Evolutionary conservation across 331 rosid genomes (phyloP), one percentile per base, ranked within the genome.

Genomic region (Malus hybrid): DNA sequence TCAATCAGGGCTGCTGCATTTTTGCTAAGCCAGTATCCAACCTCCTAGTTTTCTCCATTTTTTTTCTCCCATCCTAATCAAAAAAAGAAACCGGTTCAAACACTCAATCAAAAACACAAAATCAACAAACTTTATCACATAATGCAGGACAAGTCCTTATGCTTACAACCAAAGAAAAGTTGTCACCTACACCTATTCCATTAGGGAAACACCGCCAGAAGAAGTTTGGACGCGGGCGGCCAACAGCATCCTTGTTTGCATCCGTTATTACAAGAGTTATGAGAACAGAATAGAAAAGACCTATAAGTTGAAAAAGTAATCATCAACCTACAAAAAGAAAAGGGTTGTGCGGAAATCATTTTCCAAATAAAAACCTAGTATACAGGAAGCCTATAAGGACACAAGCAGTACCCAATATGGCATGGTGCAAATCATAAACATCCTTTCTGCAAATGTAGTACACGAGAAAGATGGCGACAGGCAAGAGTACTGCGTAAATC

Each of bases 151-250:
- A 55, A 76, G 39, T 27, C 18, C 39, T 31, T 4, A 7, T 16
- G 16, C 60, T 69, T 50, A 52, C 12, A 39, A 39, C 4, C 13
- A 27, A 16, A 24, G 14, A 36, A 54, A 56, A 19, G 44, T 10
- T 33, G 67, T 57, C 54, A 66, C 79, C 10, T 67, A 76, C 79
- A 22, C 20, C 73, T 67, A 10, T 36, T 55, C 79, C 79, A 54
- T 76, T 22, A 67, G 80, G 74, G 60, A 76, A 76, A 55, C 80
- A 76, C 74, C 80, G 73, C 73, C 67, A 76, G 32, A 67, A 76
- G 60, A 76, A 76, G 67, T 76, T 60, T 4, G 80, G 80, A 19
- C 80, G 74, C 20, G 80, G 80, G 5, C 74, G 80, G 19, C 80
- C 80, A 56, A 76, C 74, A 16, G 73, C 73, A 15, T 76, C 67